phyloP scores from a whole-genome alignment of 768 basidiomycete genomes.

The Boletus huronensis region DNA sequence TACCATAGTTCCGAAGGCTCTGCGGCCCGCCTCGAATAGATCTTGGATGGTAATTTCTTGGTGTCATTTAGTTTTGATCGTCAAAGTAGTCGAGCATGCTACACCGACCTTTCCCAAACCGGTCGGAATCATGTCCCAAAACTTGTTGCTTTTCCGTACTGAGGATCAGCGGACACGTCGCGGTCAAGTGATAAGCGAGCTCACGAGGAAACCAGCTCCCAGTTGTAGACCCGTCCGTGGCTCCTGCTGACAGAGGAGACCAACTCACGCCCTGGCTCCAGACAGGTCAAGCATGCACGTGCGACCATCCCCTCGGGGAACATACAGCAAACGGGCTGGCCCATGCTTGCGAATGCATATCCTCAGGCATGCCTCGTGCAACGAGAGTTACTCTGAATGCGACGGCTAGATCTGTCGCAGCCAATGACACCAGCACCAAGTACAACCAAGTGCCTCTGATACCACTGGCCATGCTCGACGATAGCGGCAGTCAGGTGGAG shows the following conservation, averaged over 20 bases:
- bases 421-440: slow-evolving; percentile 39
- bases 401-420: slow-evolving; percentile 21
- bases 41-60: slow-evolving; percentile 37
- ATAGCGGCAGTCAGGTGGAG: neutral
- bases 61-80: slow-evolving; percentile 1
- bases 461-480: slow-evolving; percentile 10
- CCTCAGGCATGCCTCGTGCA: slow-evolving; percentile 37
- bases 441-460: slow-evolving; percentile 26
- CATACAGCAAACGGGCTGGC: slow-evolving; percentile 51
- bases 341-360: slow-evolving; percentile 42
- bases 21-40: slow-evolving; percentile 26
- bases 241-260: slow-evolving; percentile 40
- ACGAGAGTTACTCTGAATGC: slow-evolving; percentile 27
- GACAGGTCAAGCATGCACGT: neutral
- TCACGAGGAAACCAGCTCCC: slow-evolving; percentile 44
- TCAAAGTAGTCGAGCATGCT: neutral
- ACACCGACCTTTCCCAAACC: slow-evolving; percentile 38
- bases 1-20: slow-evolving; percentile 36
- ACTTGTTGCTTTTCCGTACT: slow-evolving; percentile 34
- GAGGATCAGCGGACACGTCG: slow-evolving; percentile 2
- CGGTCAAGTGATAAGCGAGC: slow-evolving; percentile 5
- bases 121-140: slow-evolving; percentile 46
- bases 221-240: slow-evolving; percentile 29
- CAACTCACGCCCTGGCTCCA: slow-evolving; percentile 43
- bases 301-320: neutral